Conservation (phyloP, 208 protist species). For the Naegleria lovaniensis region DNA sequence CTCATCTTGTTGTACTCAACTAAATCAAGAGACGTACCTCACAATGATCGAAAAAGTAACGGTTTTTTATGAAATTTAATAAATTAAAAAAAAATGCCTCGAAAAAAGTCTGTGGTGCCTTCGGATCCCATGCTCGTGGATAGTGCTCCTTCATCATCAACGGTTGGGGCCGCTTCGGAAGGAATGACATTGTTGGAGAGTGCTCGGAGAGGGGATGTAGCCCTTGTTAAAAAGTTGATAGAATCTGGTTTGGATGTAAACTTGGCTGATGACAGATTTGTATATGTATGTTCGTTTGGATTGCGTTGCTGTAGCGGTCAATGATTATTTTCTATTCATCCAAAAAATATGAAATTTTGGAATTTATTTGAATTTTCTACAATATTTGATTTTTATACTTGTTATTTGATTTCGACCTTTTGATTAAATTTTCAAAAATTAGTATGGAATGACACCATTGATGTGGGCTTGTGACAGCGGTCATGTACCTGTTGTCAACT, state of each 20-base stretch:
- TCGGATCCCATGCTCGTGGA: not conserved
- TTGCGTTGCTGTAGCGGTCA: too few species aligned
- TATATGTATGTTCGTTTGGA: not conserved
- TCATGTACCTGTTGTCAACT: not conserved
- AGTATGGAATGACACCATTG: constrained; percentile 4
- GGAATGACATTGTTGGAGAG: not conserved
- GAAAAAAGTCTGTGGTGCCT: not conserved
- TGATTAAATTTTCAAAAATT: not conserved
- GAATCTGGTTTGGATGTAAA: not conserved
- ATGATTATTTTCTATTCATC: too few species aligned
- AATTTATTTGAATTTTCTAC: too few species aligned
- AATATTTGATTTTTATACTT: too few species aligned
- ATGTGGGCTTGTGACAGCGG: not conserved
- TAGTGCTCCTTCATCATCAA: not conserved
- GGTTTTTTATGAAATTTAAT: too few species aligned
- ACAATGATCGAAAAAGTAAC: too few species aligned
- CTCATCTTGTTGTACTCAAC: too few species aligned
- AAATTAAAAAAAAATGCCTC: not conserved
- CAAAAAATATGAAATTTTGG: too few species aligned
- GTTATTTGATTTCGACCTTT: too few species aligned
- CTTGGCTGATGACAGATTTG: not conserved
- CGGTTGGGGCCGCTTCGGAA: not conserved
- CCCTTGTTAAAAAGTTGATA: not conserved
- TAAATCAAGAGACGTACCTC: too few species aligned
- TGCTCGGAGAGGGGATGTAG: not conserved